A percentile compares a stretch with the other conserved stretches of the same genome.
These are phyloP conservation scores for Coemansia sp. DNA, from an alignment of 192 early-diverging fungal species.

Conservation along the genomic window DNA sequence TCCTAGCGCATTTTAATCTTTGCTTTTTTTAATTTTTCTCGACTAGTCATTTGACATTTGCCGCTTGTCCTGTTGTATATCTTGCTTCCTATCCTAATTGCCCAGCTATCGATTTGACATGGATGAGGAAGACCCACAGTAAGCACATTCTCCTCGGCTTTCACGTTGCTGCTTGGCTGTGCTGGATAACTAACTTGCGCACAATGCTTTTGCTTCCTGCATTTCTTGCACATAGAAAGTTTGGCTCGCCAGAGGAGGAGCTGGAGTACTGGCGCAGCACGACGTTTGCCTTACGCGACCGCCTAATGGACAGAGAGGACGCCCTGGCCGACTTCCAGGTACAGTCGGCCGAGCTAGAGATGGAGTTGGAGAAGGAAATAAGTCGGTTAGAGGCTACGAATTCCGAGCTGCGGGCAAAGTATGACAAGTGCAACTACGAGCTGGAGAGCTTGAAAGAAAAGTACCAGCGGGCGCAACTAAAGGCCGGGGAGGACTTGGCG, in stretches of 20 bases:
- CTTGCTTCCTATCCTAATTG: too few species aligned
- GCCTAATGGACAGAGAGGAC: slow-evolving; percentile 55
- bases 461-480: slow-evolving; percentile 63
- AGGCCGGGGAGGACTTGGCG: slow-evolving; percentile 61
- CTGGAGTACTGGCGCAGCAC: slow-evolving; percentile 63
- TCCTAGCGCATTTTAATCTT: neutral
- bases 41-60: too few species aligned
- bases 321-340: slow-evolving; percentile 64
- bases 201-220: neutral
- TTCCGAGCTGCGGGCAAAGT: slow-evolving; percentile 61
- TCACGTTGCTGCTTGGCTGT: neutral
- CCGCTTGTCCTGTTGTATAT: too few species aligned
- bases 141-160: slow-evolving; percentile 9
- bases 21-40: neutral
- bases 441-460: slow-evolving; percentile 73
- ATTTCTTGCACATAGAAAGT: slow-evolving; percentile 24
- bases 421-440: slow-evolving; percentile 64
- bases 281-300: slow-evolving; percentile 54
- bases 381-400: slow-evolving; percentile 64
- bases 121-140: slow-evolving; percentile 27
- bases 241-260: slow-evolving; percentile 62
- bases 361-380: slow-evolving; percentile 70
- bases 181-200: neutral
- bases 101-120: neutral
- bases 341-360: slow-evolving; percentile 67